Evolutionary conservation across 768 basidiomycete species (phyloP), one percentile per base, ranked within the genome.

Genomic region (Lentinula edodes): DNA sequence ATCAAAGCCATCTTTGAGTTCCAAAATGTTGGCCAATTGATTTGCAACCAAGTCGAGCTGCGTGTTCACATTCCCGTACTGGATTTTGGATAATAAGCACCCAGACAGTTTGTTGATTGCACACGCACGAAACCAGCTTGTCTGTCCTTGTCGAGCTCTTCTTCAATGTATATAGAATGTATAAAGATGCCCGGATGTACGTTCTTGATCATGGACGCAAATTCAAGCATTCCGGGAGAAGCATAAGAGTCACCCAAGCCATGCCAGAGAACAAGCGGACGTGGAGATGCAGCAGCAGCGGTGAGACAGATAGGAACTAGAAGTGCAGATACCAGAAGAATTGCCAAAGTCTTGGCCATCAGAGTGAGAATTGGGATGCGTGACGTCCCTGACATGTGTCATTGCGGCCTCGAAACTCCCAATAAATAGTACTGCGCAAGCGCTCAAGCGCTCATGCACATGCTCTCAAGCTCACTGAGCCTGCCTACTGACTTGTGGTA

Each of bases 1-100:
- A 69, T 93, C 91, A 66, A 94, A 95, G 2, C 93, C 93, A 34
- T 67, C 67, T 52, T 76, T 63, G 15, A 95, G 80, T 66, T 93
- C 86, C 0, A 84, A 78, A 38, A 94, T 80, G 1, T 72, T 78
- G 35, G 77, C 74, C 3, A 95, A 74, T 69, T 94, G 90, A 34
- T 79, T 75, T 13, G 88, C 79, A 6, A 89, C 91, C 35, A 80
- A 42, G 20, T 77, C 80, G 4, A 95, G 67, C 68, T 95, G 93
- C 5, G 83, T 78, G 60, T 91, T 80, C 42, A 91, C 81, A 62
- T 90, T 86, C 48, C 93, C 93, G 66, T 87, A 93, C 93, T 93
- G 18, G 39, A 32, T 5, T 10, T 15, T 23, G 64, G 43, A 52
- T 7, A 38, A 16, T 55, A 3, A 61, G 60, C n/a, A 69, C 57